A percentile compares a stretch with the other conserved stretches of the same genome.
phyloP scores from a whole-genome alignment of 139 green algal species.

The Tetradesmus lagerheimii region DNA sequence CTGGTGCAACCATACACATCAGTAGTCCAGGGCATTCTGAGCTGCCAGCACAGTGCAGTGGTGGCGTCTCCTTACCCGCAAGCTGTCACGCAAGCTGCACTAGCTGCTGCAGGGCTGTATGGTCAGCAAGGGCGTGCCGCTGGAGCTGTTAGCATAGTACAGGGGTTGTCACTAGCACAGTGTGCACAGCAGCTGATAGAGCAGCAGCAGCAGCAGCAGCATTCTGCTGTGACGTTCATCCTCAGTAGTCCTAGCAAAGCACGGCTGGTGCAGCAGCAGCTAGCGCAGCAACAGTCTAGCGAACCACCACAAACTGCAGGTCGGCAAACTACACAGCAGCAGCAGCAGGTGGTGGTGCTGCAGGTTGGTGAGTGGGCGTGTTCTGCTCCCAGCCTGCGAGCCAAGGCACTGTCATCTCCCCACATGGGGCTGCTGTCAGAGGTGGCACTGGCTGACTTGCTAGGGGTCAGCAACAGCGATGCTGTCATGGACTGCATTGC shows the following conservation, averaged over 20 bases:
- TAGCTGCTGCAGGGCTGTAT: not conserved
- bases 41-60: not conserved
- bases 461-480: constrained; percentile 32
- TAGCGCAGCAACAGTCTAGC: not conserved
- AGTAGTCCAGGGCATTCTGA: not conserved
- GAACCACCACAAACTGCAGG: constrained; percentile 4
- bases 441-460: constrained; percentile 39
- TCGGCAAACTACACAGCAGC: not conserved
- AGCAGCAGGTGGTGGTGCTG: not conserved
- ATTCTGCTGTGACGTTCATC: not conserved
- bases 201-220: constrained; percentile 24
- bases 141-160: not conserved
- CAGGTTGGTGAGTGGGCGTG: constrained; percentile 51
- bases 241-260: constrained; percentile 4
- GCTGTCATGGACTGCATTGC: constrained; percentile 55
- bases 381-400: constrained; percentile 16
- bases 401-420: constrained; percentile 34
- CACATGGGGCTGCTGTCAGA: constrained; percentile 43
- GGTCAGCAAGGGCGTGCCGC: not conserved
- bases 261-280: not conserved
- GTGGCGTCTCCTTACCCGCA: not conserved
- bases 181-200: not conserved
- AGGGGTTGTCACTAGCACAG: not conserved
- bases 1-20: not conserved
- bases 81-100: not conserved